Conservation (phyloP, 78 protist species). For the Dictyostelium citrinum region DNA sequence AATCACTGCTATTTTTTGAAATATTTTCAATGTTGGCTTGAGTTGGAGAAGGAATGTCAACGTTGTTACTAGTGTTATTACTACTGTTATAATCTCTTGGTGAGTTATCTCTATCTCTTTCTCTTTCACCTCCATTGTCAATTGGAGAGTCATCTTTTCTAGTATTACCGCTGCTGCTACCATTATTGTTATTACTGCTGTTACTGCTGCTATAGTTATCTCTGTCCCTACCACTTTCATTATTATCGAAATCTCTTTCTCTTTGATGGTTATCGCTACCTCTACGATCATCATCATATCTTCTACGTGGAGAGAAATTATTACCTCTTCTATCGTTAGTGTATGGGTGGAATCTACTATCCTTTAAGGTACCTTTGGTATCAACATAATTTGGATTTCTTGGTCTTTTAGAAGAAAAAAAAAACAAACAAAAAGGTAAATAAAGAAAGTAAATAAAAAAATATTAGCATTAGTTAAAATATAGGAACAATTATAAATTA, state of each 20-base stretch:
- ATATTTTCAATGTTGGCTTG: not conserved
- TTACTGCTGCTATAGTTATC: not conserved
- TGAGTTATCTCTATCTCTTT: constrained; percentile 8
- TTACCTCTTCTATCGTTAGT: not conserved
- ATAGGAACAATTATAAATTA: not conserved
- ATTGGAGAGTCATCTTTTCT: not conserved
- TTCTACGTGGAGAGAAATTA: not conserved
- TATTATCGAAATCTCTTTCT: not conserved
- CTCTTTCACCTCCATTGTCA: not conserved
- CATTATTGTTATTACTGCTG: not conserved
- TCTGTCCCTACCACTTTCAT: not conserved
- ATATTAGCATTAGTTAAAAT: not conserved
- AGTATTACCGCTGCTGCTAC: not conserved
- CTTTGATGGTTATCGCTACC: not conserved
- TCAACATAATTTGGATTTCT: constrained; percentile 65
- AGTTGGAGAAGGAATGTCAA: not conserved
- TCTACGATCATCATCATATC: not conserved
- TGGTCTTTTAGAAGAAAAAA: constrained; percentile 19
- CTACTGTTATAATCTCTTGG: not conserved
- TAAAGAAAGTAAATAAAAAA: not conserved
- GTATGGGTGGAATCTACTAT: constrained; percentile 53
- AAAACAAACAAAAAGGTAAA: too few relatives aligned
- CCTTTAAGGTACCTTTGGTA: constrained; percentile 46
- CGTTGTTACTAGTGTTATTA: not conserved
- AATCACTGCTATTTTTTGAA: constrained; percentile 3